Evolutionary conservation across 106 monocot genomes (phyloP), one percentile per base, ranked within the genome.

Genomic region (Amphibolis antarctica): DNA sequence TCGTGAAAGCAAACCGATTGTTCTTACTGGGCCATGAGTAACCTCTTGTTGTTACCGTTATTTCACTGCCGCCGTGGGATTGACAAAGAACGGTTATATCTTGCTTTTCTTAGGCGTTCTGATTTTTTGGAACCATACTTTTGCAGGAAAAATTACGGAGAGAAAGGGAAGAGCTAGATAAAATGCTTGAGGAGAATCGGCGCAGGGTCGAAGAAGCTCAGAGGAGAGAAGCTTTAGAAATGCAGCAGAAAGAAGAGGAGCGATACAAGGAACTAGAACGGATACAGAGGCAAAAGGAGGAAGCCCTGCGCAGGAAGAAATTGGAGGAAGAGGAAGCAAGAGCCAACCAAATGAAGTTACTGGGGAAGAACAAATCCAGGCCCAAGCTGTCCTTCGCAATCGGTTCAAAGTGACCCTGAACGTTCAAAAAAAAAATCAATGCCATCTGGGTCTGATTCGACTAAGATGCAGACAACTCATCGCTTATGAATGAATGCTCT

Each of bases 331-430:
- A 96, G 48, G 75, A 89, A 54, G 78, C 89, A 63, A 77, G 65
- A 71, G 76, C 83, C 11, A 96, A 84, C 31, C 94, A 89, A 69
- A 96, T 89, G 89, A 84, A 84, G 74, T 71, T 96, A 21, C 63
- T 96, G 61, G 94, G 89, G 22, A 96, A 96, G 77, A 96, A 89
- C 70, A 96, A 84, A 72, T 83, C 89, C 15, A 81, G 94, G 0
- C 89, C 94, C 10, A 96, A 96, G 70, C 62, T 96, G 59, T 86
- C 94, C 10, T 96, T 96, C 42, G 89, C 63, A 4, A 53, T 94
- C 31, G 88, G 88, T 12, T 67, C 77, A 25, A 94, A 89, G 75
- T 94, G 46, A 74, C 14, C 3, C 36, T 94, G 46, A 74, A 11
- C 3, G 4, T 28, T 50, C 36, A 4, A 36, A 7, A 36, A 7